These are phyloP conservation scores for Starmerella kuoi DNA, from an alignment of 805 yeast species.

Conservation along the genomic window DNA sequence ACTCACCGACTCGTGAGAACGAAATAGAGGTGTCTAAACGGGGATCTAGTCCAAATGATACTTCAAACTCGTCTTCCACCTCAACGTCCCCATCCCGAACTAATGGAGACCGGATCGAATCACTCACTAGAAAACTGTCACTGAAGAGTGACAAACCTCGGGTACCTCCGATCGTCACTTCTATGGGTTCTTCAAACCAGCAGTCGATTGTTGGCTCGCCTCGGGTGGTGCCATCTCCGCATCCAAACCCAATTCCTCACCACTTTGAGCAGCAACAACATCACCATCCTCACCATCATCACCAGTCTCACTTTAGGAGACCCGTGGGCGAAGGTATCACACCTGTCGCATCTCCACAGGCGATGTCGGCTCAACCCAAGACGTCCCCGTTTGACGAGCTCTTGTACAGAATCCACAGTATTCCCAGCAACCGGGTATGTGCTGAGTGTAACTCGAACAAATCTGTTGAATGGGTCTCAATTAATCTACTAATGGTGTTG, in stretches of 20 bases:
- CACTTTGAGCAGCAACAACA: too few species aligned
- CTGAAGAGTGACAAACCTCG: conserved; percentile 17
- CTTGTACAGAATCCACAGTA: conserved; percentile 16
- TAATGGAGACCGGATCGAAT: conserved; percentile 10
- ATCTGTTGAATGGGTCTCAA: conserved; percentile 74
- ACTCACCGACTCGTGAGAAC: neutral
- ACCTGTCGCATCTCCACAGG: neutral
- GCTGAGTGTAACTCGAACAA: conserved; percentile 63
- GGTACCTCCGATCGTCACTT: conserved; percentile 17
- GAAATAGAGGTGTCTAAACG: neutral
- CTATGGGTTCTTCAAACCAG: conserved; percentile 1
- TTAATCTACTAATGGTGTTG: conserved; percentile 55
- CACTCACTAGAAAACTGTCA: conserved; percentile 22
- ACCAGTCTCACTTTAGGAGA: too few species aligned
- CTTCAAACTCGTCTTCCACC: too few species aligned
- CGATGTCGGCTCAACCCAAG: neutral
- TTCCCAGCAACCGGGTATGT: conserved; percentile 51
- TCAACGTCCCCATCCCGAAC: too few species aligned
- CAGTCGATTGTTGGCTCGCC: conserved; percentile 2
- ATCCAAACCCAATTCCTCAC: too few species aligned
- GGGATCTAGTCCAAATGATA: too few species aligned
- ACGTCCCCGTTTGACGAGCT: conserved; percentile 7
- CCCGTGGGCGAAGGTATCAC: too few species aligned
- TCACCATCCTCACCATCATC: neutral
- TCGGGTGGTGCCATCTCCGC: too few species aligned